Conservation (phyloP, 2,329 filamentous ascomycete species). For the Fusarium succisae region DNA sequence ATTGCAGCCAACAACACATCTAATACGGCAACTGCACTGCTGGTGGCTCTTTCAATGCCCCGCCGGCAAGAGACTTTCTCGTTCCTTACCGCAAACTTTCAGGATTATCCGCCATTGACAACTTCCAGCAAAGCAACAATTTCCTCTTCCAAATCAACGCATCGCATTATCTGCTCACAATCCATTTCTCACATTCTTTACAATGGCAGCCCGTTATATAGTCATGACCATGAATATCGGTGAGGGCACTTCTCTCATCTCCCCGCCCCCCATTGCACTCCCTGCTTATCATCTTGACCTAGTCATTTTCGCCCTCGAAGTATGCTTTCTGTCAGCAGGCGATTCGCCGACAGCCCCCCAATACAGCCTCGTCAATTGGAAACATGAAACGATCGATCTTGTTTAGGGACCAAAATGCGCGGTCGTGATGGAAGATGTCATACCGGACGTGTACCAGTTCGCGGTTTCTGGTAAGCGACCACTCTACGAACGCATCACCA, state of each 20-base stretch:
- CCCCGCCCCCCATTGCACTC: not conserved
- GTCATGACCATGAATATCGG: slow-evolving; percentile 16
- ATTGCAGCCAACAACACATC: not conserved
- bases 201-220: not conserved
- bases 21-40: too few relatives aligned
- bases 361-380: slow-evolving; percentile 31
- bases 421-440: not conserved
- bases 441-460: slow-evolving; percentile 5
- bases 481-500: not conserved
- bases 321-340: slow-evolving; percentile 31
- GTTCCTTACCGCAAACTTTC: not conserved
- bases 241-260: not conserved
- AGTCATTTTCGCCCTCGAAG: slow-evolving; percentile 30
- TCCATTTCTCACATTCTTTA: not conserved
- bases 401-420: slow-evolving; percentile 27
- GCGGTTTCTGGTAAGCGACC: slow-evolving; percentile 12
- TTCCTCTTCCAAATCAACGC: too few relatives aligned
- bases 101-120: not conserved
- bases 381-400: slow-evolving; percentile 20
- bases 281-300: not conserved
- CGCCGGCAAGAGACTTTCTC: not conserved
- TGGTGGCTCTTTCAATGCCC: not conserved
- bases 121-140: not conserved
- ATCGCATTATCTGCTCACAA: too few relatives aligned
- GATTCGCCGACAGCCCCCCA: not conserved